Evolutionary conservation across 768 basidiomycete species (phyloP), one percentile per base, ranked within the genome.

Genomic region (Termitomyces sp.): DNA sequence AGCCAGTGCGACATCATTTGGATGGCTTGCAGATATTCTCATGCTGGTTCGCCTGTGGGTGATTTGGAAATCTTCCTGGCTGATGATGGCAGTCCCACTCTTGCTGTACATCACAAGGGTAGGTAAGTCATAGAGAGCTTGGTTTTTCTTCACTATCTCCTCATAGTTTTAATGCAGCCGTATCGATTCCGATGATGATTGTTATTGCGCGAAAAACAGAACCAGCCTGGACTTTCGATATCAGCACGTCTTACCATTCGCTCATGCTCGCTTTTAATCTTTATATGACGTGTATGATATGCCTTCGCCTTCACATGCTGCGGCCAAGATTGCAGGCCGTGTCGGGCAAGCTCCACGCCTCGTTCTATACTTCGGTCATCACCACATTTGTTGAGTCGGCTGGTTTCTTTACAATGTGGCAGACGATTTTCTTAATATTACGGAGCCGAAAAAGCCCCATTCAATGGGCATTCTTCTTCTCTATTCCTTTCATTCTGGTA

Each of bases 301-400:
- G 64, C 15, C 40, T 73, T 43, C 73, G 74, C 37, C 68, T 79
- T 11, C 64, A 61, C 37, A 73, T 68, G 64, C 68, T 77, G 63
- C 73, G 77, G 0, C 64, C 65, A 29, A 72, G 70, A 54, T 67
- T 76, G 25, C 74, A 75, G 58, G 69, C 66, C 11, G 74, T 76
- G 1, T 57, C 75, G 11, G 78, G 77, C 20, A 71, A 67, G 37
- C 66, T 78, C 6, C 70, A 73, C 53, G 76, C 78, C 1, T 70
- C 71, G 5, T 71, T 73, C n/a, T 79, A 79, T 56, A 77, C 73
- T 20, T 76, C 76, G 1, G 43, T 51, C 12, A 66, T 70, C 31
- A 77, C 77, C 2, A 68, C 71, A 37, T 72, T 77, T 45, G 76
- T 78, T n/a, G 78, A 79, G 61, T 76, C 76, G 56, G 77, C 76